Evolutionary conservation across 306 rosid species (phyloP).

Genomic region (Gastrolobium bilobum): DNA sequence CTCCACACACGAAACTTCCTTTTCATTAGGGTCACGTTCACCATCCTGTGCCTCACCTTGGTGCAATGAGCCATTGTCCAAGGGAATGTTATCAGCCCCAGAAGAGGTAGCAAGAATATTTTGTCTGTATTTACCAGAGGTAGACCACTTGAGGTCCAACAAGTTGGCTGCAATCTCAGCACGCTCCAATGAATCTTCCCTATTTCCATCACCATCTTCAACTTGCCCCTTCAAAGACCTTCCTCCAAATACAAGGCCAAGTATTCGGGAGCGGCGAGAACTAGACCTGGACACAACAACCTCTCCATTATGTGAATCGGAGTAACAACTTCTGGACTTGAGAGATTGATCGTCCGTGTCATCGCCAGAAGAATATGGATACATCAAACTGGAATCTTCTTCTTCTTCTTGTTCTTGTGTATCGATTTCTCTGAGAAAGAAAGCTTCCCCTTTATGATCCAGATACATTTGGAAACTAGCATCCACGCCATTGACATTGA

Average conservation of each 20-base stretch:
- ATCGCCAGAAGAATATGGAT: conserved; percentile 60
- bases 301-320: conserved; percentile 53
- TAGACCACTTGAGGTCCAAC: conserved; percentile 91
- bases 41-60: conserved; percentile 8
- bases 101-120: conserved; percentile 24
- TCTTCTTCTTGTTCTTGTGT: conserved; percentile 42
- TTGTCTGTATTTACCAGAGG: conserved; percentile 25
- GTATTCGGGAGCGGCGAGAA: conserved; percentile 62
- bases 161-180: conserved; percentile 87
- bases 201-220: conserved; percentile 35
- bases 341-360: conserved; percentile 30
- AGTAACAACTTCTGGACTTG: conserved; percentile 55
- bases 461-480: conserved; percentile 80
- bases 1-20: conserved; percentile 33
- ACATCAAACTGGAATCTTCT: conserved; percentile 44
- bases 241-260: conserved; percentile 70
- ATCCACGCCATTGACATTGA: conserved; percentile 76
- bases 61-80: conserved; percentile 29
- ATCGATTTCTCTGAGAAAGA: conserved; percentile 73
- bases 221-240: conserved; percentile 37
- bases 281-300: conserved; percentile 44
- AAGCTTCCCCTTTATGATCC: conserved; percentile 87
- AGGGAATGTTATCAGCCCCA: conserved; percentile 16
- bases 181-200: conserved; percentile 65
- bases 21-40: conserved; percentile 37